phyloP scores from a whole-genome alignment of 306 rosid genomes.

The Sicyos baderoa region DNA sequence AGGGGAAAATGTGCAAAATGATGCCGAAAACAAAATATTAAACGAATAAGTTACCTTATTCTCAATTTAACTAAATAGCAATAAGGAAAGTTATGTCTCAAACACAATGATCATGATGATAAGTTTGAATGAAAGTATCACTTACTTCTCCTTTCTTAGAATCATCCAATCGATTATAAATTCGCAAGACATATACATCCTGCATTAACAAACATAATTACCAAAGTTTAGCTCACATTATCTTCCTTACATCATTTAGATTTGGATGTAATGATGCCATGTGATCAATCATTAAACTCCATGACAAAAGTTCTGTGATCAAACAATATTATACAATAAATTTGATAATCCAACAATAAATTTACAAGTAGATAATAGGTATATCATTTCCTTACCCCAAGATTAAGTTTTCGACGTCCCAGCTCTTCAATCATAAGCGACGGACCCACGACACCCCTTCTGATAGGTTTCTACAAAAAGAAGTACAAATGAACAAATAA shows the following conservation, averaged over 20 bases:
- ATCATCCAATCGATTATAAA: constrained; percentile 75
- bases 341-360: neutral
- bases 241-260: neutral
- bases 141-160: constrained; percentile 86
- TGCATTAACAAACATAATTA: constrained; percentile 23
- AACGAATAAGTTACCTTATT: neutral
- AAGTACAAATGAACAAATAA: neutral
- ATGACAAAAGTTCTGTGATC: neutral
- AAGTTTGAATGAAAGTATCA: constrained; percentile 6
- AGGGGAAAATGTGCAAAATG: neutral
- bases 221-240: constrained; percentile 21
- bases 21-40: neutral
- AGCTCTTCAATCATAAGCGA: constrained; percentile 70
- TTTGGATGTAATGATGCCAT: neutral
- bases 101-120: constrained; percentile 5
- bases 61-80: constrained; percentile 4
- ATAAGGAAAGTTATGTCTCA: constrained; percentile 3
- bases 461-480: constrained; percentile 59
- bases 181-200: constrained; percentile 68
- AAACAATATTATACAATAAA: neutral
- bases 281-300: neutral
- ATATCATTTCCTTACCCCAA: constrained; percentile 40
- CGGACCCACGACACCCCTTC: constrained; percentile 75
- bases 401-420: constrained; percentile 53
- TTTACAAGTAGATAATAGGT: constrained; percentile 7